Base-by-base conservation (phyloP, 441 rosid species). In the Pelargonium cotyledonis region DNA sequence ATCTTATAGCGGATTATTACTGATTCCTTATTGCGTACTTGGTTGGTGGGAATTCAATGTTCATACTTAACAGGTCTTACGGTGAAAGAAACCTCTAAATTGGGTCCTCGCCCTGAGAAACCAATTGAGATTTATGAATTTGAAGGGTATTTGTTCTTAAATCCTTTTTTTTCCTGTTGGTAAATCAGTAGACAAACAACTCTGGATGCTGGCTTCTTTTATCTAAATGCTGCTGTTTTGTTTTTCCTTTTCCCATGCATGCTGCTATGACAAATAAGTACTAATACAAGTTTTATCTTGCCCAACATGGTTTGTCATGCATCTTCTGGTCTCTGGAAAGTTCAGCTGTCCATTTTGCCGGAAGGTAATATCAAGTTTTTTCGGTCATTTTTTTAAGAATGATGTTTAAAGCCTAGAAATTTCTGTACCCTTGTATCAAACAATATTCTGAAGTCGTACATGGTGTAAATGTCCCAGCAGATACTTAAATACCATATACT, bases 281-380 rank as follows among this genome's bases (percentile, higher is more conserved):
- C 73, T 81, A 78, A 23, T 64, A 10, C 15, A 14, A 66, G 14
- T 70, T 16, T 77, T 79, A 29, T 18, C 65, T 71, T 76, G 65
- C 62, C 68, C 67, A 49, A 31, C 57, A 41, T 75, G 74, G 76
- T 58, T 75, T 67, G 68, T 77, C 65, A 31, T 73, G 83, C 68
- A 71, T 73, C 38, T 2, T 63, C 29, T 18, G 68, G 77, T 31
- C 2, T 63, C 29, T 18, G 69, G 77, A 21, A 74, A 71, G 61
- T 80, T 29, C 81, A 93, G 98, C 81, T 91, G 98, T 63, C 98
- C 98, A 18, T 93, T 93, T 75, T 93, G 98, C 80, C 92, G 96
- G 44, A 93, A 93, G 97, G 97, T 93, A 91, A 76, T 72, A 43
- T 66, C 67, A 35, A 6, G 23, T 16, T 55, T 55, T 53, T 16